Percentiles rank a stretch among this genome's conserved stretches.
These are phyloP conservation scores for Apiotrichum montevideense DNA, from an alignment of 1,284 basidiomycete genomes.

Conservation along the genomic window DNA sequence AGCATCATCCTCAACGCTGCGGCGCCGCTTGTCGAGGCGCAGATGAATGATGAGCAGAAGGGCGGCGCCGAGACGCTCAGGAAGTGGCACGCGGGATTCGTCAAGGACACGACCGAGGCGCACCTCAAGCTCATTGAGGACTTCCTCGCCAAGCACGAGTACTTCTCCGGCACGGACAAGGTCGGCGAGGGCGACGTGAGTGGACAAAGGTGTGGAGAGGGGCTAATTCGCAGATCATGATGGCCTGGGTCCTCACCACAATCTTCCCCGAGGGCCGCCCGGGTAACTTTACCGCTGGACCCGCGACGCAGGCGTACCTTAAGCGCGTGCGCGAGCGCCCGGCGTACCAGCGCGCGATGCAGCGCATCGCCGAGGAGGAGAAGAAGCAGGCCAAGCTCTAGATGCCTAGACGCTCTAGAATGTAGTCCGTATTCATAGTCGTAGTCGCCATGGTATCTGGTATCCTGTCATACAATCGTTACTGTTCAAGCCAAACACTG, in stretches of 20 bases:
- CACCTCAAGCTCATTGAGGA: slow-evolving; percentile 22
- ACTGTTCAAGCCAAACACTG: neutral
- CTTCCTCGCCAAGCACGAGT: slow-evolving; percentile 20
- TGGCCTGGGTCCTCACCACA: slow-evolving; percentile 32
- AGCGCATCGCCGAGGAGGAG: slow-evolving; percentile 28
- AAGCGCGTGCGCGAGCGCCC: slow-evolving; percentile 20
- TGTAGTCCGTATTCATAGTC: no score
- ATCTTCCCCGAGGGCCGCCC: slow-evolving; percentile 21
- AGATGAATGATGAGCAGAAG: slow-evolving; percentile 13
- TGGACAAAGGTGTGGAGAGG: neutral
- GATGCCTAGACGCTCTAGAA: neutral
- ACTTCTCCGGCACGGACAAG: slow-evolving; percentile 31
- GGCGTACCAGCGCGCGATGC: slow-evolving; percentile 11
- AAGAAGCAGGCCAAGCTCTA: slow-evolving; percentile 28
- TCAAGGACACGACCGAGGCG: neutral
- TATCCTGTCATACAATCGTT: neutral
- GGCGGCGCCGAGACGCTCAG: slow-evolving; percentile 20
- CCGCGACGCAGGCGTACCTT: slow-evolving; percentile 21
- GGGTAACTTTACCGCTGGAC: slow-evolving; percentile 23
- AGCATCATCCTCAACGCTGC: slow-evolving; percentile 15
- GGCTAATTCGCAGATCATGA: slow-evolving; percentile 26
- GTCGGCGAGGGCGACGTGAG: slow-evolving; percentile 37
- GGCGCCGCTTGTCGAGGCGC: slow-evolving; percentile 1
- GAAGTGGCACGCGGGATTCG: slow-evolving; percentile 17
- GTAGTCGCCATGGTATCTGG: no score